Conservation (phyloP, 2,329 filamentous ascomycete species). For the Fusarium foetens region DNA sequence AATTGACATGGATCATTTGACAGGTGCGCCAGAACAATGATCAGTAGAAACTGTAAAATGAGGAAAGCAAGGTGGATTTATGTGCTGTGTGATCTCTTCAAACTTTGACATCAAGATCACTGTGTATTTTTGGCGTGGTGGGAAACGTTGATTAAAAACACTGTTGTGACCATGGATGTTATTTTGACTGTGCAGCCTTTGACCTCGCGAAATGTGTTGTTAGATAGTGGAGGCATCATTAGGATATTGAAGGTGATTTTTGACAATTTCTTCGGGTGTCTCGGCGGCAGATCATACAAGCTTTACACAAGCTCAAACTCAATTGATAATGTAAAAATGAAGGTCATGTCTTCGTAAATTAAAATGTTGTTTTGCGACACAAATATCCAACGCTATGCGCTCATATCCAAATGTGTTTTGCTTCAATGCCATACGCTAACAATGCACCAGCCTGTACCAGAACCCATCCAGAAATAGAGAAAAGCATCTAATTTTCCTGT, state of each 20-base stretch:
- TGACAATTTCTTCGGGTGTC: no score
- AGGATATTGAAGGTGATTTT: no score
- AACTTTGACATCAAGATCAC: background rate
- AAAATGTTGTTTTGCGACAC: background rate
- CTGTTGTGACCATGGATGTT: background rate
- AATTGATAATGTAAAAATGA: background rate
- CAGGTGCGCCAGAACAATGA: background rate
- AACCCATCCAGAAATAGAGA: background rate
- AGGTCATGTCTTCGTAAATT: conserved; percentile 26
- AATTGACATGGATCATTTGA: background rate
- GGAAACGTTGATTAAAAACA: background rate
- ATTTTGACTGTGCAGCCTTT: background rate
- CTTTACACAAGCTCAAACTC: background rate
- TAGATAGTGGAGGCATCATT: background rate
- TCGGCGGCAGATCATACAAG: background rate
- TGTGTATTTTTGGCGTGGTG: background rate
- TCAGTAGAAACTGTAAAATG: background rate
- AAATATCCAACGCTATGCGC: conserved; percentile 27
- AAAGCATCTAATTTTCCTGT: conserved; percentile 3
- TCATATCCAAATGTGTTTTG: conserved; percentile 2
- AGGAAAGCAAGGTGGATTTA: background rate
- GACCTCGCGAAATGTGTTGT: background rate
- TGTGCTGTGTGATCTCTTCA: no score
- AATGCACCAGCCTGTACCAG: background rate
- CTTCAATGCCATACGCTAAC: conserved; percentile 9